Evolutionary conservation across 1,139 yeast genomes (phyloP).

Genomic region (Candida sp.): DNA sequence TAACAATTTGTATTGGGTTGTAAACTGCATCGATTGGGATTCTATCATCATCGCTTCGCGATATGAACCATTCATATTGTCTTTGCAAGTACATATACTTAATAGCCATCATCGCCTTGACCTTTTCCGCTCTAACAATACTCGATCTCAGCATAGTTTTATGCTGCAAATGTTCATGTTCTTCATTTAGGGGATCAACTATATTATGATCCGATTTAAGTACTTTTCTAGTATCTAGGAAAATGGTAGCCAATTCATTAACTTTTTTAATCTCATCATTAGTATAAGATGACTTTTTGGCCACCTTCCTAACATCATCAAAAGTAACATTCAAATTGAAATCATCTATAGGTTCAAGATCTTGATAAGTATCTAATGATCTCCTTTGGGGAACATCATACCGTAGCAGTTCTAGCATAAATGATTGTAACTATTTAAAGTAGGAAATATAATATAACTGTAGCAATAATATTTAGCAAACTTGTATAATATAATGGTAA

Average conservation of each 20-base stretch:
- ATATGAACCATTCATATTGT: constrained; percentile 20
- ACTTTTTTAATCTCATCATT: constrained; percentile 29
- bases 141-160: constrained; percentile 30
- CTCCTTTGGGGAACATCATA: not conserved
- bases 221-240: constrained; percentile 40
- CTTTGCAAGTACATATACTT: constrained; percentile 49
- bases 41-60: constrained; percentile 16
- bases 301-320: not conserved
- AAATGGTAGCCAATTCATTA: constrained; percentile 38
- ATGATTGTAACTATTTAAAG: too few species aligned
- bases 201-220: constrained; percentile 42
- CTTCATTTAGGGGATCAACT: constrained; percentile 20
- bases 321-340: not conserved
- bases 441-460: too few species aligned
- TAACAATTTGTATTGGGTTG: constrained; percentile 76
- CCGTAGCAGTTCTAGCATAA: not conserved
- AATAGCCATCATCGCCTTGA: constrained; percentile 46
- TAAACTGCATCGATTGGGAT: constrained; percentile 64
- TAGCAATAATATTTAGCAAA: too few species aligned
- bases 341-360: not conserved
- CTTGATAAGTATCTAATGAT: not conserved
- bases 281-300: constrained; percentile 2
- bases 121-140: constrained; percentile 49
- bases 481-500: too few species aligned
- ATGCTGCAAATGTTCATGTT: constrained; percentile 4